Evolutionary conservation across 2,329 filamentous ascomycete genomes (phyloP).

Genomic region (Aphanoascus verrucosus): DNA sequence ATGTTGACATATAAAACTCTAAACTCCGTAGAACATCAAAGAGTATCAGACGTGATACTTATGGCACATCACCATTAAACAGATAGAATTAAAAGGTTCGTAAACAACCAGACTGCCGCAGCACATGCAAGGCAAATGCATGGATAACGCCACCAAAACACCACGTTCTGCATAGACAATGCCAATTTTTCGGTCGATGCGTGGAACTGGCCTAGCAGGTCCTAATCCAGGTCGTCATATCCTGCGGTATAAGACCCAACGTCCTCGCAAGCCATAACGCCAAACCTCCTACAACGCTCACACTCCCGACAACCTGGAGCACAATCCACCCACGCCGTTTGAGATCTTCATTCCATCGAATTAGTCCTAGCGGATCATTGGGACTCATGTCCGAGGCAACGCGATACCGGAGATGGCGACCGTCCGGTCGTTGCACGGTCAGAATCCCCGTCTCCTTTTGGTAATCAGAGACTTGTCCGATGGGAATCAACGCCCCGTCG

Average conservation of each 20-base stretch:
- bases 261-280: slow-evolving; percentile 49
- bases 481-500: slow-evolving; percentile 51
- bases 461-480: slow-evolving; percentile 31
- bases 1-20: neutral
- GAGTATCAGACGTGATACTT: too few species aligned
- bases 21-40: neutral
- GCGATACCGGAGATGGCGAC: slow-evolving; percentile 26
- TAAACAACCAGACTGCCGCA: neutral
- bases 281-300: slow-evolving; percentile 63
- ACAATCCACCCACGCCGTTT: slow-evolving; percentile 55
- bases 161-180: neutral
- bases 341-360: slow-evolving; percentile 58
- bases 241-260: slow-evolving; percentile 29
- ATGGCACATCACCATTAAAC: neutral
- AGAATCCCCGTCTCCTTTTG: slow-evolving; percentile 17
- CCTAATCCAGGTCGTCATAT: slow-evolving; percentile 23
- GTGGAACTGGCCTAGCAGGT: neutral
- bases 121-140: neutral
- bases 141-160: neutral
- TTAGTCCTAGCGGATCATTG: slow-evolving; percentile 68
- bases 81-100: neutral
- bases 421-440: slow-evolving; percentile 20
- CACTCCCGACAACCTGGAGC: slow-evolving; percentile 61
- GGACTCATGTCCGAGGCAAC: slow-evolving; percentile 35
- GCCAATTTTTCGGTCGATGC: neutral